Percentiles rank a stretch among this genome's conserved stretches.
phyloP scores from a whole-genome alignment of 2,329 filamentous ascomycete genomes.

The Fusarium hainanense region DNA sequence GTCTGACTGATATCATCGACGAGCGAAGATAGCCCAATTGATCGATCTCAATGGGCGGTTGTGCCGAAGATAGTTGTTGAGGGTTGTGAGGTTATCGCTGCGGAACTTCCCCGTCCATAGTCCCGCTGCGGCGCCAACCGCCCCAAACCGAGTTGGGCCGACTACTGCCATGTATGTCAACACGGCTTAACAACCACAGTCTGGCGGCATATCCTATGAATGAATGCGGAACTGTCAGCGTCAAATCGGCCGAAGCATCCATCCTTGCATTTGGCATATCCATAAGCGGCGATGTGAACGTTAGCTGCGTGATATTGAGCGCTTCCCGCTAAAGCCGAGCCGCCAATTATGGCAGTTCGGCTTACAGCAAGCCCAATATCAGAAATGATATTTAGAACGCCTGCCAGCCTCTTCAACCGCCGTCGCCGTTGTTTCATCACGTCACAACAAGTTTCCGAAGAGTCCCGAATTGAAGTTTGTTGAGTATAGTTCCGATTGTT shows the following conservation, averaged over 20 bases:
- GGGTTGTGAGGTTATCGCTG: slow-evolving; percentile 39
- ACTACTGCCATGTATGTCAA: slow-evolving; percentile 16
- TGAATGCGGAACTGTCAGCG: slow-evolving; percentile 37
- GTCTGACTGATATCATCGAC: slow-evolving; percentile 45
- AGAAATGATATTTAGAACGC: slow-evolving; percentile 31
- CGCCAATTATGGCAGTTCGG: slow-evolving; percentile 12
- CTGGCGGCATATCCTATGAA: slow-evolving; percentile 18
- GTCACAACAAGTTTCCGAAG: slow-evolving; percentile 4
- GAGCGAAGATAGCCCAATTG: slow-evolving; percentile 28
- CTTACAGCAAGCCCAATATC: slow-evolving; percentile 20
- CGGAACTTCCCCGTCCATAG: slow-evolving; percentile 47
- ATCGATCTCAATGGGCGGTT: slow-evolving; percentile 35
- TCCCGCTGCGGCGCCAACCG: slow-evolving; percentile 52
- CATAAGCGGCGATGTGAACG: slow-evolving; percentile 16
- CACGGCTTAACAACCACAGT: slow-evolving; percentile 32
- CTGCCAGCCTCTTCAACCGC: slow-evolving; percentile 12
- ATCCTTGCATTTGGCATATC: slow-evolving; percentile 17
- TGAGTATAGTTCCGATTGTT: background rate
- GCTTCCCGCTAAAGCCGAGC: slow-evolving; percentile 38
- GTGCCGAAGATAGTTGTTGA: slow-evolving; percentile 40
- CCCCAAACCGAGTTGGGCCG: slow-evolving; percentile 56
- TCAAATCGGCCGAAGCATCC: slow-evolving; percentile 27
- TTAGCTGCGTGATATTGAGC: slow-evolving; percentile 9
- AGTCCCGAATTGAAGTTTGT: slow-evolving; percentile 11
- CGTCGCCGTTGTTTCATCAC: slow-evolving; percentile 20